A percentile compares a stretch with the other conserved stretches of the same genome.
phyloP scores from a whole-genome alignment of 768 basidiomycete species.

The Hypholoma fasciculare region DNA sequence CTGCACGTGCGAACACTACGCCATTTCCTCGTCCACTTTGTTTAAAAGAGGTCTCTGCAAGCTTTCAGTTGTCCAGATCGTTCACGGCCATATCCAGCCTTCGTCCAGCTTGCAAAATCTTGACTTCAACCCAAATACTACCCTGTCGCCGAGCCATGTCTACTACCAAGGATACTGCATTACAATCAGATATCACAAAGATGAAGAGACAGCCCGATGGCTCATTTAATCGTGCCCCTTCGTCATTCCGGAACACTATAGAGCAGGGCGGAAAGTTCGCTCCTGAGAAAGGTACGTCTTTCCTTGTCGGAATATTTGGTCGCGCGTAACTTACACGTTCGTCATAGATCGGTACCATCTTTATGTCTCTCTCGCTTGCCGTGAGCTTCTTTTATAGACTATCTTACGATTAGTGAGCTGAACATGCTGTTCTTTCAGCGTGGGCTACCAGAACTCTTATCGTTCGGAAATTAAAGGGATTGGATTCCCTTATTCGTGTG shows the following conservation, averaged over 20 bases:
- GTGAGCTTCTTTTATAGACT: conserved; percentile 38
- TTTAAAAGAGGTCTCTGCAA: background rate
- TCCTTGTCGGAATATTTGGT: background rate
- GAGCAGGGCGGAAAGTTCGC: conserved; percentile 41
- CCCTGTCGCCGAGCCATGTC: conserved; percentile 9
- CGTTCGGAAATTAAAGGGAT: conserved; percentile 86
- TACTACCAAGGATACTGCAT: conserved; percentile 9
- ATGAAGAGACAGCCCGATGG: conserved; percentile 60
- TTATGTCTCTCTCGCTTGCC: conserved; percentile 86
- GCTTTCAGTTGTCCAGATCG: background rate
- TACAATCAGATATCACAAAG: conserved; percentile 53
- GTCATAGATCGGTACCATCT: conserved; percentile 85
- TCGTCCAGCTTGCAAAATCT: background rate
- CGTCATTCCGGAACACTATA: conserved; percentile 56
- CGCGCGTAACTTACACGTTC: background rate
- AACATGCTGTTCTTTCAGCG: conserved; percentile 41
- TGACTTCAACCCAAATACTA: background rate
- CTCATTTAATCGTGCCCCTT: conserved; percentile 54
- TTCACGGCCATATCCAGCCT: background rate
- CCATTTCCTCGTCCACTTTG: background rate
- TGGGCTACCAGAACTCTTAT: conserved; percentile 96
- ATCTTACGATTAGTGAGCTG: background rate
- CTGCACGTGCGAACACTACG: conserved; percentile 1
- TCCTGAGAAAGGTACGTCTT: conserved; percentile 69
- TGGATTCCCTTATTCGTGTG: conserved; percentile 82